A percentile compares a stretch with the other conserved stretches of the same genome.
Evolutionary conservation across 257 asterid species (phyloP).

Genomic region (Gentiana straminea): DNA sequence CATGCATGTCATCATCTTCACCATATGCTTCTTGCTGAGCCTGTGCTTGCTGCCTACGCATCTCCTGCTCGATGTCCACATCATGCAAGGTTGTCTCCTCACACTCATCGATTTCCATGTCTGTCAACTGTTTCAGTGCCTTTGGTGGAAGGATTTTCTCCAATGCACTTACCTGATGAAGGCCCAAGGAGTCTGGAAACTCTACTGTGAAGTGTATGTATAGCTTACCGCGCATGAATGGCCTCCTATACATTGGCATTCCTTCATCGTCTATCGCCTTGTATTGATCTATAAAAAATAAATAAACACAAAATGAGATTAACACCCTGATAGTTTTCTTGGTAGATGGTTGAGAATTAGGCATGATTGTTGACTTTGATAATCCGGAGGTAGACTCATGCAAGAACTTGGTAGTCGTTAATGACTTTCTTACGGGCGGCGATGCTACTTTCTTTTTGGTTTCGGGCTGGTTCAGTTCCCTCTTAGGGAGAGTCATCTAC

Average conservation of each 20-base stretch:
- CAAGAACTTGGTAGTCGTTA: constrained; percentile 7
- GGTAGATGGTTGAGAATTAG: constrained; percentile 28
- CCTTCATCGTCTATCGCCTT: constrained; percentile 69
- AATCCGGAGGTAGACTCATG: constrained; percentile 14
- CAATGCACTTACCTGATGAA: constrained; percentile 35
- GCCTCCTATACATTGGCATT: constrained; percentile 52
- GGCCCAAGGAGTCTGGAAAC: constrained; percentile 40
- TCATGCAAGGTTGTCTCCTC: constrained; percentile 65
- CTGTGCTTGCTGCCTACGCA: constrained; percentile 52
- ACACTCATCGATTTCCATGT: constrained; percentile 69
- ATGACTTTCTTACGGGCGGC: constrained; percentile 22
- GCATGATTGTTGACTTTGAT: constrained; percentile 25
- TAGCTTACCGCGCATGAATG: constrained; percentile 57
- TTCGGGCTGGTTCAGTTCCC: constrained; percentile 24
- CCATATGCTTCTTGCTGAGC: constrained; percentile 54
- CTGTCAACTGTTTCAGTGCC: constrained; percentile 33
- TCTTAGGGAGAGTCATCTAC: constrained; percentile 43
- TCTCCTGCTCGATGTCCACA: constrained; percentile 62
- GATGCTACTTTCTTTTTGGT: constrained; percentile 39
- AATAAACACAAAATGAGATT: too few species aligned
- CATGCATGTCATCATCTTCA: constrained; percentile 61
- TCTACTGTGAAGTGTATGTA: constrained; percentile 49
- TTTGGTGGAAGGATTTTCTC: constrained; percentile 38
- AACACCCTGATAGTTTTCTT: constrained; percentile 28
- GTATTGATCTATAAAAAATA: constrained; percentile 47